Base-by-base conservation (phyloP, 2,329 filamentous ascomycete genomes). In the Monilinia laxa region DNA sequence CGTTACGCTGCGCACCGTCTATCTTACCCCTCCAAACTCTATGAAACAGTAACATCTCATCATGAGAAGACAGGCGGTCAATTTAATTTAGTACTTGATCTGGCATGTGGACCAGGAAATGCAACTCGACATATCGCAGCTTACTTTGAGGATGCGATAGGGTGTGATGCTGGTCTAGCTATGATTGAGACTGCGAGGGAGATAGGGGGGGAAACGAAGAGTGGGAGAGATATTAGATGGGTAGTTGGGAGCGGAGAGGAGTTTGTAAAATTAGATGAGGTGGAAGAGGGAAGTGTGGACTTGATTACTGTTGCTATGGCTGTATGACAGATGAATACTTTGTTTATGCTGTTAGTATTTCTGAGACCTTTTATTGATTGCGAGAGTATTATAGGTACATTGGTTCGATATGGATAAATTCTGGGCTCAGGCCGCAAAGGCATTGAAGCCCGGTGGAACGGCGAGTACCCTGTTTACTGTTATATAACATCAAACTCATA, bases 341-440 rank as follows among this genome's bases (percentile, higher is more conserved):
- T 12, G 1, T 4, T 23, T 6, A 38, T 38, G 20, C 31, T 18
- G 2, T 51, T 54, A 6, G 78, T 1, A 78, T 74, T 7, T 1
- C 45, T 3, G 23, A 9, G 25, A 84, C 9, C n/a, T 87, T 51
- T 14, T 9, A 42, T 28, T 62, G 35, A 42, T 53, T n/a, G 2
- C 5, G 7, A 18, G 18, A 2, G 14, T 10, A 5, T n/a, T 11
- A 45, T 54, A 77, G 68, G 80, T 79, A 0, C 82, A 84, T 70
- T 84, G 82, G 82, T 83, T 84, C 73, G 78, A 83, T 65, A 79
- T 83, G 77, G 69, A 75, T 0, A 72, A 70, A 0, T 84, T 84
- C 73, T 84, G 80, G 76, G 59, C 70, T 2, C 73, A 77, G n/a
- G 5, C 80, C 2, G 81, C 79, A 1, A 75, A 76, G 53, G 74